phyloP scores from a whole-genome alignment of 495 filamentous ascomycete species.

The Aspergillus carlsbadensis region DNA sequence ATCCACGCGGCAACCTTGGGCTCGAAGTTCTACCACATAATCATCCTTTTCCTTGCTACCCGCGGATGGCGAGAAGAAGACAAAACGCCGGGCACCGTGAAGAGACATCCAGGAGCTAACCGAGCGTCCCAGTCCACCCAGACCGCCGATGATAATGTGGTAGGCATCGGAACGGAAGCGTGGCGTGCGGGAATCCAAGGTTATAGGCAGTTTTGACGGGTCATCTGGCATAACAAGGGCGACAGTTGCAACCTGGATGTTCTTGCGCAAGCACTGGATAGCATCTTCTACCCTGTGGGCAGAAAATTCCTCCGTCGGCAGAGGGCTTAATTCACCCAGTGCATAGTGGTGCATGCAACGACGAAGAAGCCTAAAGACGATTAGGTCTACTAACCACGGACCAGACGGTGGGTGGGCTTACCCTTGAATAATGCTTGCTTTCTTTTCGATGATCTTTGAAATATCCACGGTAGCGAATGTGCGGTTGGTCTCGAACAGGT shows the following conservation, averaged over 20 bases:
- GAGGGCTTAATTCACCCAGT: background rate
- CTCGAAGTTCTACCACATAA: background rate
- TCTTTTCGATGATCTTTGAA: background rate
- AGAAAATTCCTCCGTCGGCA: background rate
- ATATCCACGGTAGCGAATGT: slow-evolving; percentile 22
- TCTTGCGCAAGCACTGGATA: background rate
- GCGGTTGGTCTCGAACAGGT: slow-evolving; percentile 35
- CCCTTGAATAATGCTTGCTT: slow-evolving; percentile 1
- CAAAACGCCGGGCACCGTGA: slow-evolving; percentile 1
- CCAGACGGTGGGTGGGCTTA: too few relatives aligned
- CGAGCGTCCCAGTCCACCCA: slow-evolving; percentile 6
- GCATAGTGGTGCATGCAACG: slow-evolving; percentile 6
- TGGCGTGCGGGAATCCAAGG: background rate
- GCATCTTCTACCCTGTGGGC: background rate
- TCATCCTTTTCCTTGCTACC: background rate
- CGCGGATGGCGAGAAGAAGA: slow-evolving; percentile 6
- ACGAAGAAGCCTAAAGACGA: background rate
- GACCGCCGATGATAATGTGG: slow-evolving; percentile 9
- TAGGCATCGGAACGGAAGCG: background rate
- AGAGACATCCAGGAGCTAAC: slow-evolving; percentile 5
- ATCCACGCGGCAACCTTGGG: background rate
- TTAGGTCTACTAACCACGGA: background rate
- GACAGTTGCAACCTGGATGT: background rate
- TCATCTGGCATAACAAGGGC: background rate
- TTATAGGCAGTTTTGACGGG: background rate